These are phyloP conservation scores for Hapsidospora chrysogenum DNA, from an alignment of 495 filamentous ascomycete species.

Conservation along the genomic window DNA sequence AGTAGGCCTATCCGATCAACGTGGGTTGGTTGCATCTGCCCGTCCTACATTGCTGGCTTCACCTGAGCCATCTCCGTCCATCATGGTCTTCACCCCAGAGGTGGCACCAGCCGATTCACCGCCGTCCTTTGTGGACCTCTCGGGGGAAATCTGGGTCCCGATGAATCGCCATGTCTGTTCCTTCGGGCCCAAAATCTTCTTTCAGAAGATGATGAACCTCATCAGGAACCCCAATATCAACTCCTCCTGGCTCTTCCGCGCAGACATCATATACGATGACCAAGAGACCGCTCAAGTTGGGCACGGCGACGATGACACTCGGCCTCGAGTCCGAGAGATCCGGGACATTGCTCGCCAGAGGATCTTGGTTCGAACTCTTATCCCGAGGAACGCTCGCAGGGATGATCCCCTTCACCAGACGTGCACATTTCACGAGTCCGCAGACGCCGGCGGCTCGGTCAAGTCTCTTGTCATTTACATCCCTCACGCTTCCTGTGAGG, in stretches of 20 bases:
- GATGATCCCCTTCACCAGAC: constrained; percentile 66
- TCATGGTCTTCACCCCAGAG: neutral
- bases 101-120: constrained; percentile 11
- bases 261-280: constrained; percentile 54
- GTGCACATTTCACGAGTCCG: constrained; percentile 45
- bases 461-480: constrained; percentile 57
- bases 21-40: too few relatives aligned
- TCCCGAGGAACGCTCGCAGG: constrained; percentile 64
- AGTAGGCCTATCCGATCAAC: too few relatives aligned
- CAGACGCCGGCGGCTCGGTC: constrained; percentile 6
- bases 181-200: constrained; percentile 43
- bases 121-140: constrained; percentile 12
- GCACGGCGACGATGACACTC: constrained; percentile 6
- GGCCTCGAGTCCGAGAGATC: constrained; percentile 7
- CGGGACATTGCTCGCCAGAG: constrained; percentile 10
- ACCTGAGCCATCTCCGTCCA: neutral
- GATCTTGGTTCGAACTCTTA: constrained; percentile 52
- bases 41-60: too few relatives aligned
- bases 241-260: constrained; percentile 66
- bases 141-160: constrained; percentile 27
- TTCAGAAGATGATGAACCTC: constrained; percentile 50
- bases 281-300: constrained; percentile 9
- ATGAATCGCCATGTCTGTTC: constrained; percentile 33
- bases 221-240: constrained; percentile 78
- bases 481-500: constrained; percentile 44